Base-by-base conservation (phyloP, 2,329 filamentous ascomycete genomes). In the Lomentospora prolificans region DNA sequence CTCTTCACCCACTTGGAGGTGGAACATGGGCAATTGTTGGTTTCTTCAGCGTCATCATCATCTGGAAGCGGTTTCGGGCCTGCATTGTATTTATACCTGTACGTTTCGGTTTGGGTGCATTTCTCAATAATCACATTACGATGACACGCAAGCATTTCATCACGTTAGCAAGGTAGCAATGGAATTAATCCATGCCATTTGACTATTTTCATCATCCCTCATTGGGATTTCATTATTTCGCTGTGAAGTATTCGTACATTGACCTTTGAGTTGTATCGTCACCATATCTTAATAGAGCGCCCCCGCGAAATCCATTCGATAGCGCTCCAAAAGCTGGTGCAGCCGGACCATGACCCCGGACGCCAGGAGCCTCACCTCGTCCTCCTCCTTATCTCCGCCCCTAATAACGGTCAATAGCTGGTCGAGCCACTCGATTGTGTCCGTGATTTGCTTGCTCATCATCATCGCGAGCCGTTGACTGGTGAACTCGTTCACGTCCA, bases 361-460 rank as follows among this genome's bases (percentile, higher is more conserved):
- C 3, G 88, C 86, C 63, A 94, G 65, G 72, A 84, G 88, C 72
- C 90, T 86, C 30, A 92, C 82, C 59, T 86, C 84, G 58, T 87
- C 88, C 66, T 94, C 89, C 66, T 96, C 86, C 36, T 75, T 75
- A 0, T 73, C 73, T 5, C 57, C 58, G 0, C 78, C 78, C 28
- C 74, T 71, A 6, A 72, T 74, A 31, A 74, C 74, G 58, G 86
- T 81, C 69, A 96, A 95, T 1, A 96, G 79, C 55, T 76, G 76
- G 46, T 83, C 79, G 1, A 89, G 87, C 94, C 94, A 99, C 64
- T 90, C 87, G 63, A 89, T 82, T 58, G 89, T 87, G 76, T 97
- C 92, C 53, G 95, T 77, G 22, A 97, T 73, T 67, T 92, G 84
- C 56, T 83, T 81, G 0, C 87, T 85, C 62, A 90, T 82, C 57